Conservation (phyloP, 1,284 basidiomycete genomes). For the Cutaneotrichosporon spelunceum region DNA sequence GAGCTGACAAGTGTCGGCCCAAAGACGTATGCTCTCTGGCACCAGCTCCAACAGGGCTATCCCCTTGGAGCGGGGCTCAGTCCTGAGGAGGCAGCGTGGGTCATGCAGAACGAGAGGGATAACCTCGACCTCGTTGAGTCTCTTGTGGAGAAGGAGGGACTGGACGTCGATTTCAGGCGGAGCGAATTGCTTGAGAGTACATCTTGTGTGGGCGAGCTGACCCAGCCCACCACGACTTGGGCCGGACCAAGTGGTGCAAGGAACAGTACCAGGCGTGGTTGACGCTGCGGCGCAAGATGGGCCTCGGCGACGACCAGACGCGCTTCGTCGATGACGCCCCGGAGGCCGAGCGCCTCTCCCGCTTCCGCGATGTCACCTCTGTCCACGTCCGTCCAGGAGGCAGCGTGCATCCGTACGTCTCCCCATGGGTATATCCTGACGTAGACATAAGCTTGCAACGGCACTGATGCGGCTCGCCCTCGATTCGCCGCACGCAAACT, state of each 20-base stretch:
- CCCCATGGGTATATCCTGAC: not conserved
- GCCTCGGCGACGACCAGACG: conserved; percentile 22
- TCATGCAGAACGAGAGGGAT: conserved; percentile 32
- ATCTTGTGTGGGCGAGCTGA: conserved; percentile 7
- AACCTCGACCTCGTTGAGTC: conserved; percentile 30
- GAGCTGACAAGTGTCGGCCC: conserved; percentile 21
- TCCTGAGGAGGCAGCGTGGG: conserved; percentile 21
- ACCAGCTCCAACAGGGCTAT: conserved; percentile 20
- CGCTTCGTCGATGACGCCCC: conserved; percentile 29
- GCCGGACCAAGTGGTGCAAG: conserved; percentile 17
- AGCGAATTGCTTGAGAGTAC: conserved; percentile 31
- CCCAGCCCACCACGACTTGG: conserved; percentile 23
- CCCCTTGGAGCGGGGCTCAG: conserved; percentile 19
- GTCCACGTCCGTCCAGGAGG: conserved; percentile 28
- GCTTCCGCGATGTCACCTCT: conserved; percentile 24
- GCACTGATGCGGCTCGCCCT: conserved; percentile 28
- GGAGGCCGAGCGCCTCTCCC: conserved; percentile 32
- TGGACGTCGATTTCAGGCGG: conserved; percentile 35
- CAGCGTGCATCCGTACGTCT: conserved; percentile 28
- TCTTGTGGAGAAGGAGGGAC: conserved; percentile 24
- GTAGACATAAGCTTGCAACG: conserved; percentile 34
- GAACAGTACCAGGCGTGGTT: conserved; percentile 25
- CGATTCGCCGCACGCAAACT: conserved; percentile 14
- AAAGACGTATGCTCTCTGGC: conserved; percentile 23
- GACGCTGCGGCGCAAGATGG: conserved; percentile 20